phyloP scores from a whole-genome alignment of 768 basidiomycete genomes.

The Jaapia argillacea region DNA sequence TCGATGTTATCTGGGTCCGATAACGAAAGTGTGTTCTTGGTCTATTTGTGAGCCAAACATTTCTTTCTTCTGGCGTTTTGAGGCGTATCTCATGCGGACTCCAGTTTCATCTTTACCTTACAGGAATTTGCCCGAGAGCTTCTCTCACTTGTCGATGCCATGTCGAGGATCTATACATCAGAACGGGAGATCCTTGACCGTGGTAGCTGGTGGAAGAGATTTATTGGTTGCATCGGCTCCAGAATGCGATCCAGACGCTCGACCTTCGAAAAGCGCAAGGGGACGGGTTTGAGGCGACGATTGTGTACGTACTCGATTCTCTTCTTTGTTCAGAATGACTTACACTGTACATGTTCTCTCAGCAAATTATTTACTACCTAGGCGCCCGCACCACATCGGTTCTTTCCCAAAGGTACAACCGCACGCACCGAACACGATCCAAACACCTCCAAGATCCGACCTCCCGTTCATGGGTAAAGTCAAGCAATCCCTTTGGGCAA shows the following conservation, averaged over 20 bases:
- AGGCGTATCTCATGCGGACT: too few species aligned
- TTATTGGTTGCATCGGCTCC: too few species aligned
- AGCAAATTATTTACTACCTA: constrained; percentile 46
- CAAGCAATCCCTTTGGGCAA: constrained; percentile 62
- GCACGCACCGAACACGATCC: constrained; percentile 80
- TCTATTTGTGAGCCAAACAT: constrained; percentile 71
- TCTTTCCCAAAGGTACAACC: constrained; percentile 75
- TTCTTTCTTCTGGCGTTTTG: constrained; percentile 4
- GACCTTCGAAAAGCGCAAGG: constrained; percentile 4
- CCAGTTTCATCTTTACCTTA: constrained; percentile 89
- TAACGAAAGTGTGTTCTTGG: constrained; percentile 80
- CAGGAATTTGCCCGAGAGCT: constrained; percentile 91
- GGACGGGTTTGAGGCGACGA: constrained; percentile 14
- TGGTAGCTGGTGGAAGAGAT: constrained; percentile 29
- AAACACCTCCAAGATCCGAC: constrained; percentile 57
- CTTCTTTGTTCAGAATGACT: not conserved
- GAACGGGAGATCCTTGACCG: constrained; percentile 37
- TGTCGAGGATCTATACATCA: constrained; percentile 65
- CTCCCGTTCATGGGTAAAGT: constrained; percentile 53
- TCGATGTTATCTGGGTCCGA: constrained; percentile 33
- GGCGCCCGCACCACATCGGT: constrained; percentile 32
- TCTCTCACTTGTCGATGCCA: constrained; percentile 71
- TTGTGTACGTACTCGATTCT: constrained; percentile 17
- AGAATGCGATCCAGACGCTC: too few species aligned
- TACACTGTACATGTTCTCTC: too few species aligned